phyloP scores from a whole-genome alignment of 352 stramenopile genomes.

The Phytopythium boreale region DNA sequence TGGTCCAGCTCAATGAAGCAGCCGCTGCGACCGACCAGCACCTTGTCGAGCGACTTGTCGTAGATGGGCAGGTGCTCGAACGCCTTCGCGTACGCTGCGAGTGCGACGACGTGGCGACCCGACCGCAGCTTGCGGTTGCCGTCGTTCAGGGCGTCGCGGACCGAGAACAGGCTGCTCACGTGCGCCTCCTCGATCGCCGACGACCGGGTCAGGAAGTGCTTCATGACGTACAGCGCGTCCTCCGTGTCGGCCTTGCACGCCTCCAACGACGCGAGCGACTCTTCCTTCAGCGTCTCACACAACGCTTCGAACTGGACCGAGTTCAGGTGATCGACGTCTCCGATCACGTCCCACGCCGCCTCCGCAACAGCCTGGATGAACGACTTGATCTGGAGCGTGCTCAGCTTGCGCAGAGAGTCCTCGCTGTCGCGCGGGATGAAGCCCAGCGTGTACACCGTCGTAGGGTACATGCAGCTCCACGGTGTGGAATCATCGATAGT shows the following conservation, averaged over 20 bases:
- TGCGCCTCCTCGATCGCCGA: constrained; percentile 48
- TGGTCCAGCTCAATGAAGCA: constrained; percentile 57
- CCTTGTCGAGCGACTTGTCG: constrained; percentile 56
- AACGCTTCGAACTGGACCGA: constrained; percentile 77
- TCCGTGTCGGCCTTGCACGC: constrained; percentile 30
- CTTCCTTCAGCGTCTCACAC: constrained; percentile 47
- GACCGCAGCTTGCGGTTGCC: constrained; percentile 55
- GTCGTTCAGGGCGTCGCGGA: constrained; percentile 52
- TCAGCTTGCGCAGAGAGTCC: constrained; percentile 58
- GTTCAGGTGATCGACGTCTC: constrained; percentile 40
- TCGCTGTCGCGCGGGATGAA: constrained; percentile 49
- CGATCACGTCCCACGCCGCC: constrained; percentile 59
- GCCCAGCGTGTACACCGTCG: constrained; percentile 63
- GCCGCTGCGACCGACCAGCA: constrained; percentile 54
- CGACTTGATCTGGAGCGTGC: constrained; percentile 83
- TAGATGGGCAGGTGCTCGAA: constrained; percentile 63
- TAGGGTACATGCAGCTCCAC: constrained; percentile 57
- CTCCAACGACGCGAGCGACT: constrained; percentile 28
- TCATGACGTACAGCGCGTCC: constrained; percentile 60
- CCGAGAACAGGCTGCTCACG: constrained; percentile 39
- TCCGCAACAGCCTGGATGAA: constrained; percentile 78
- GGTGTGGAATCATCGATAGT: neutral
- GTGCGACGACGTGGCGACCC: constrained; percentile 44
- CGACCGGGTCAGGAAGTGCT: constrained; percentile 62
- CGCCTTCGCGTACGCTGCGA: constrained; percentile 57